phyloP scores from a whole-genome alignment of 768 basidiomycete species.

The Calocybe cyanea region DNA sequence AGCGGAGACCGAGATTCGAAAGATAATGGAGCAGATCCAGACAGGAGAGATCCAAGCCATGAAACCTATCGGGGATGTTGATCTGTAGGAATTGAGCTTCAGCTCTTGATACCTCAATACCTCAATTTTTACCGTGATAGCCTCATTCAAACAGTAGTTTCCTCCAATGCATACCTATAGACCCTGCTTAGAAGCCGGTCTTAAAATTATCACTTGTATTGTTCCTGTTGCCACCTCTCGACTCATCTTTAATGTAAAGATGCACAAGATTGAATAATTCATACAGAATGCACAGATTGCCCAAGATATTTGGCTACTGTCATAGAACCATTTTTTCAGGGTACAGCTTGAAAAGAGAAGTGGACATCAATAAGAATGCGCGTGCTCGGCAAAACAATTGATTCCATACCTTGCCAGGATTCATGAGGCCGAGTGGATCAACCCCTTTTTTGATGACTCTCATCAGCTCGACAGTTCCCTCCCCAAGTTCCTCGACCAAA shows the following conservation, averaged over 20 bases:
- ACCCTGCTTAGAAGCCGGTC: too few relatives aligned
- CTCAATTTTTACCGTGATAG: background rate
- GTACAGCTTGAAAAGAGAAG: constrained; percentile 23
- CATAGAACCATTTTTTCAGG: constrained; percentile 20
- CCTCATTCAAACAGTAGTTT: too few relatives aligned
- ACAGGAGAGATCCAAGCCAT: constrained; percentile 49
- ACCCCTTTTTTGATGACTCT: constrained; percentile 75
- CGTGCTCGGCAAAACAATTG: background rate
- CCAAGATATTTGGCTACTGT: background rate
- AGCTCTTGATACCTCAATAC: constrained; percentile 10
- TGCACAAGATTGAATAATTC: too few relatives aligned
- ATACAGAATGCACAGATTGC: too few relatives aligned
- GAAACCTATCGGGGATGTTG: constrained; percentile 37
- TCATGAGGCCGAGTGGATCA: constrained; percentile 79
- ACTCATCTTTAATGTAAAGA: too few relatives aligned
- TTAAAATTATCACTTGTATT: too few relatives aligned
- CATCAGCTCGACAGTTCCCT: constrained; percentile 81
- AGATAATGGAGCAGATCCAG: constrained; percentile 70
- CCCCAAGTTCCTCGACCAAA: constrained; percentile 78
- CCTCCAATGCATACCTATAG: background rate
- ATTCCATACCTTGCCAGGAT: constrained; percentile 68
- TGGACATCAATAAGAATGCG: background rate
- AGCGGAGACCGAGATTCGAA: constrained; percentile 70
- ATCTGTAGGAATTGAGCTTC: constrained; percentile 2
- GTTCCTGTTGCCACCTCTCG: too few relatives aligned